Evolutionary conservation across 2,329 filamentous ascomycete species (phyloP), one percentile per base, ranked within the genome.

Genomic region (Paracamarosporium sp.): DNA sequence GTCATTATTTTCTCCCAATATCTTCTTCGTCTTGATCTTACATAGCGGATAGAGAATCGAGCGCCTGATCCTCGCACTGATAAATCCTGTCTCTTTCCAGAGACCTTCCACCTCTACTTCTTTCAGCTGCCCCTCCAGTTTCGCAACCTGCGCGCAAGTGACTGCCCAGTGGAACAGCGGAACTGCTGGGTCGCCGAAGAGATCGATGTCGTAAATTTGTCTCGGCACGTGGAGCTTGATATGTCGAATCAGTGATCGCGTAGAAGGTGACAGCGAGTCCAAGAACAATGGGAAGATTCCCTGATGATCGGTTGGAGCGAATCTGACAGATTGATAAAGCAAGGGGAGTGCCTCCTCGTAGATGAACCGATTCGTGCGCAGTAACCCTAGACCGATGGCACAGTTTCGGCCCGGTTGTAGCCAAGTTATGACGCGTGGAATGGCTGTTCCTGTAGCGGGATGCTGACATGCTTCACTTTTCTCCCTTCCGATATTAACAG

Each of bases 331-430:
- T 3, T 48, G 9, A 41, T 71, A 72, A 0, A 71, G 62, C 9
- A 69, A 44, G 3, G 68, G 68, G 11, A 72, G 56, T n/a, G 69
- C 68, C 54, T 72, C 69, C 25, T 57, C 31, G 41, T 71, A 70
- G 13, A 71, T 57, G 12, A 60, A 52, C 2, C 55, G 53, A 46
- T 60, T 67, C 4, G 53, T 53, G 2, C 36, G 54, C 7, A 71
- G 59, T 5, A 71, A 45, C 7, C 48, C 31, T 3, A 63, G 45
- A 17, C 55, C 54, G 17, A 68, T 58, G 8, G 57, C 31, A 1
- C 17, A 15, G 11, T 35, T 55, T n/a, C 36, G 52, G 3, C 25
- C 12, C 6, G 33, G 53, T 17, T 52, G n/a, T 11, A 66, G 50
- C 7, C 28, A 41, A 7, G 58, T 56, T 27, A 33, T 35, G 15